Evolutionary conservation across 2,329 filamentous ascomycete genomes (phyloP).

Genomic region (Lachnellula occidentalis): DNA sequence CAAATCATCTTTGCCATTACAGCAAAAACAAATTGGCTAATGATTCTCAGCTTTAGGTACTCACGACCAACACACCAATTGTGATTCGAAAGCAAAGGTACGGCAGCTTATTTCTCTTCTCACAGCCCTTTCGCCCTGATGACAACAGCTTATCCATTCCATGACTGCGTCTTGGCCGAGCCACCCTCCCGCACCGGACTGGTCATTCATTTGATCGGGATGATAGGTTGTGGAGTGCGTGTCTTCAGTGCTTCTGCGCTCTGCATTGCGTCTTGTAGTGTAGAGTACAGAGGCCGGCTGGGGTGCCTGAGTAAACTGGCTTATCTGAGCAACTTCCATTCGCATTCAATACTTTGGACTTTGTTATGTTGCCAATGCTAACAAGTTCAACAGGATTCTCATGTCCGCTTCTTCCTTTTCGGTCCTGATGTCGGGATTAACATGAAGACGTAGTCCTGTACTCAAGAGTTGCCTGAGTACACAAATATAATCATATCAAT

Average conservation of each 20-base stretch:
- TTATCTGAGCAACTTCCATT: conserved; percentile 50
- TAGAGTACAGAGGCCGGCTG: conserved; percentile 48
- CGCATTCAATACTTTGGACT: neutral
- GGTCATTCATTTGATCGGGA: conserved; percentile 42
- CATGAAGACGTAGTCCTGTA: too few species aligned
- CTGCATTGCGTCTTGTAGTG: conserved; percentile 54
- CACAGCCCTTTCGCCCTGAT: conserved; percentile 38
- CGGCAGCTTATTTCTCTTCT: conserved; percentile 2
- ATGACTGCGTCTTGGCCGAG: conserved; percentile 63
- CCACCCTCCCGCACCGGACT: conserved; percentile 69
- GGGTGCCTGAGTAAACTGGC: conserved; percentile 64
- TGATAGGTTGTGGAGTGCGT: conserved; percentile 73
- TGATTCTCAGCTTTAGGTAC: neutral
- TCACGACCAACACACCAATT: neutral
- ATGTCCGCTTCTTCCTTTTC: too few species aligned
- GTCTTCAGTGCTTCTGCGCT: conserved; percentile 51
- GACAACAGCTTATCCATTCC: conserved; percentile 73
- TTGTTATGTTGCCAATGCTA: neutral
- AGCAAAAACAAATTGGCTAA: conserved; percentile 18
- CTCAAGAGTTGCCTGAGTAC: too few species aligned
- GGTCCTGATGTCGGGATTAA: too few species aligned
- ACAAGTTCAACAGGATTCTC: neutral
- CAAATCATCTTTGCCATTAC: conserved; percentile 7
- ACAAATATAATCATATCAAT: too few species aligned
- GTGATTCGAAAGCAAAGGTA: conserved; percentile 21